phyloP scores from a whole-genome alignment of 2,329 filamentous ascomycete genomes.

The Trichoderma harzianum region DNA sequence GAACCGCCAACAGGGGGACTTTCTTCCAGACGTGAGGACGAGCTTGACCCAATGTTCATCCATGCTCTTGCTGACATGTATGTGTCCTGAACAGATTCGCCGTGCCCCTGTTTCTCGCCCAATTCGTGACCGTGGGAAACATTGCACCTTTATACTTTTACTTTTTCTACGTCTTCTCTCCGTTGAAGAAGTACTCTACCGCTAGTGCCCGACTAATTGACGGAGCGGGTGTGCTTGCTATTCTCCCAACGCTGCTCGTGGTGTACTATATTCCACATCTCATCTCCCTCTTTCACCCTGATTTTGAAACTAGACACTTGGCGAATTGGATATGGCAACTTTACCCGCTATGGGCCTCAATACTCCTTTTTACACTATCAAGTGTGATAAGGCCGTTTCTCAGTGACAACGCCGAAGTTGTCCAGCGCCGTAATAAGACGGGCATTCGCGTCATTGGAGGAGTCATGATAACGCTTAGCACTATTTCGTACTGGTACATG shows the following conservation, averaged over 20 bases:
- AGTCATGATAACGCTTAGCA: constrained; percentile 15
- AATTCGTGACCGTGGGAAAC: constrained; percentile 25
- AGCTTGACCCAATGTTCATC: not conserved
- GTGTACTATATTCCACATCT: constrained; percentile 24
- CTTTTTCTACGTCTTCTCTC: constrained; percentile 22
- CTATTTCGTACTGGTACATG: constrained; percentile 24
- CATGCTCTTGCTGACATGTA: constrained; percentile 11
- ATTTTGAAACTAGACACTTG: constrained; percentile 26
- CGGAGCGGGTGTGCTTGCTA: constrained; percentile 12
- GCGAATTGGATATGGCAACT: constrained; percentile 34
- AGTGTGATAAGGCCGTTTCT: constrained; percentile 3
- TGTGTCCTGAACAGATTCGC: constrained; percentile 17
- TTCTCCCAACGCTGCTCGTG: constrained; percentile 23
- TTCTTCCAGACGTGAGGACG: constrained; percentile 26
- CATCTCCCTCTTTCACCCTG: constrained; percentile 23
- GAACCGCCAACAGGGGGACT: constrained; percentile 20
- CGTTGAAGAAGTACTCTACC: constrained; percentile 19
- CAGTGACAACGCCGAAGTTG: not conserved
- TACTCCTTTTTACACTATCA: constrained; percentile 20
- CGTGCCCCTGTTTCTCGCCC: constrained; percentile 23
- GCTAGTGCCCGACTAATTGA: constrained; percentile 18
- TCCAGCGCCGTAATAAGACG: not conserved
- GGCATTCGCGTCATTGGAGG: not conserved
- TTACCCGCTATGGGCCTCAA: constrained; percentile 27
- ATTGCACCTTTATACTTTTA: constrained; percentile 27